These are phyloP conservation scores for Globisporangium ultimum DNA, from an alignment of 352 stramenopile species.

Conservation along the genomic window DNA sequence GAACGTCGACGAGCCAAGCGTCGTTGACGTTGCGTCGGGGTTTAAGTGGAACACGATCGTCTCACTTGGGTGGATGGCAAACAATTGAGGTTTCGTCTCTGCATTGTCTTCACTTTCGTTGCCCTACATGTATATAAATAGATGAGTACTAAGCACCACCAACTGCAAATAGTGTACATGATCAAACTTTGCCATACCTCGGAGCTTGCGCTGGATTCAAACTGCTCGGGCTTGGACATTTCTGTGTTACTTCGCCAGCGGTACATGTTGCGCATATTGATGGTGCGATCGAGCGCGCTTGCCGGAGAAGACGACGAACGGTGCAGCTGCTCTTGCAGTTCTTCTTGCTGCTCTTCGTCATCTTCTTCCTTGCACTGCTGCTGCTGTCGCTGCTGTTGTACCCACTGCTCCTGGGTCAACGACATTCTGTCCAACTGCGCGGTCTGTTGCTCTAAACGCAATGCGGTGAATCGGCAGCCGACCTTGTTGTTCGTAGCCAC, in stretches of 20 bases:
- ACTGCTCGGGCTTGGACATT: neutral
- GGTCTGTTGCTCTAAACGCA: neutral
- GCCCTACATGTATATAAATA: neutral
- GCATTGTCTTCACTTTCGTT: conserved; percentile 9
- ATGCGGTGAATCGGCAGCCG: conserved; percentile 45
- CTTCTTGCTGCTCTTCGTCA: conserved; percentile 2
- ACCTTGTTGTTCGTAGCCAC: conserved; percentile 61
- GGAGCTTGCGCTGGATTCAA: conserved; percentile 6
- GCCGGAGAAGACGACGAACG: neutral
- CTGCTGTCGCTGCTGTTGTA: conserved; percentile 22
- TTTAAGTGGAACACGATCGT: conserved; percentile 40
- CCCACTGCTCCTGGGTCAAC: conserved; percentile 11
- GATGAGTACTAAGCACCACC: neutral
- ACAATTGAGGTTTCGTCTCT: conserved; percentile 20
- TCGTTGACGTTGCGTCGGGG: conserved; percentile 24
- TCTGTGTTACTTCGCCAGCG: conserved; percentile 1
- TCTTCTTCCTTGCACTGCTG: conserved; percentile 8
- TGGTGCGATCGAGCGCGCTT: conserved; percentile 10
- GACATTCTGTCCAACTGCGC: conserved; percentile 5
- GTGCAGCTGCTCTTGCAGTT: conserved; percentile 19
- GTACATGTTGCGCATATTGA: conserved; percentile 4
- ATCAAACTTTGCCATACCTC: neutral
- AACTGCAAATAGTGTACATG: neutral
- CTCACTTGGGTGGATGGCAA: conserved; percentile 42
- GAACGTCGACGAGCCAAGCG: conserved; percentile 24